Conservation (phyloP, 306 rosid species). For the Casuarina equisetifolia region DNA sequence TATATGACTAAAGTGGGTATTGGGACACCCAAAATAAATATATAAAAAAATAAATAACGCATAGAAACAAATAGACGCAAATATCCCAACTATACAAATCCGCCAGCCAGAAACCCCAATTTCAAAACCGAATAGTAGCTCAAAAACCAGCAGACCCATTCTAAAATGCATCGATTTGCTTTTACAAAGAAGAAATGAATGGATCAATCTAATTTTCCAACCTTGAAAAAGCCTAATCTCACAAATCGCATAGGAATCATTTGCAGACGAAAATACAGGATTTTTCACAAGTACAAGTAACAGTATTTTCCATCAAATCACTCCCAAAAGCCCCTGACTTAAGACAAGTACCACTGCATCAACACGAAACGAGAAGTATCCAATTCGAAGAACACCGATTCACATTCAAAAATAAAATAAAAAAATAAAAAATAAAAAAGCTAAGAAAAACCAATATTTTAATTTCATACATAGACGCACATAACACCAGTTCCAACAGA, state of each 20-base stretch:
- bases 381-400: neutral
- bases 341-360: neutral
- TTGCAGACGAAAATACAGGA: neutral
- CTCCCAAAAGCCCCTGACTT: neutral
- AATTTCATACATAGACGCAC: neutral
- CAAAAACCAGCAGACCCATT: neutral
- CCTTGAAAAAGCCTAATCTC: neutral
- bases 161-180: neutral
- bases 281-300: neutral
- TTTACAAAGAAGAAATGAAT: neutral
- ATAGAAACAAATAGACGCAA: no score
- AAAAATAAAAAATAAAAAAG: neutral
- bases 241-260: neutral
- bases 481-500: neutral
- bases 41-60: neutral
- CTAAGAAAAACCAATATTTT: neutral
- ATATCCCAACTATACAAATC: neutral
- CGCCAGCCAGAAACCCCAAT: conserved; percentile 16
- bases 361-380: neutral
- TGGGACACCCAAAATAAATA: no score
- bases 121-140: conserved; percentile 2
- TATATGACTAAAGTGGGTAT: neutral
- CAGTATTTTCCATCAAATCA: neutral
- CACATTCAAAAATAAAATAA: neutral
- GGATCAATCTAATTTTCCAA: neutral